Evolutionary conservation across 176 grass and related monocot genomes (phyloP), one percentile per base, ranked within the genome.

Genomic region (Triticum dicoccoides): DNA sequence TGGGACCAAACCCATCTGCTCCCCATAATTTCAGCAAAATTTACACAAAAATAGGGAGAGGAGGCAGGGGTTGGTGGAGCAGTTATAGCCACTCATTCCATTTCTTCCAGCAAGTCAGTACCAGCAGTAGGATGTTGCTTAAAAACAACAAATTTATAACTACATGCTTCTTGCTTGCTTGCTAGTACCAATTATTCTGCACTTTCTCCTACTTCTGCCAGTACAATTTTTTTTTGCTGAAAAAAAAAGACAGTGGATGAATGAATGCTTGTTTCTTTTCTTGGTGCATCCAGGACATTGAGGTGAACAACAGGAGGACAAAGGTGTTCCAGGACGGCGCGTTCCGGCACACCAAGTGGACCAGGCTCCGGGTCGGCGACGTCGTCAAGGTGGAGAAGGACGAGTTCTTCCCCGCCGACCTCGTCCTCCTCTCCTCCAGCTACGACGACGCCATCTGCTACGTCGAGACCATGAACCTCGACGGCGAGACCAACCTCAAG

Each of bases 401-500:
- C 69, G 91, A 94, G 2, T 98, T 89, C 85, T 98, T 98, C 70
- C 96, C 96, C 5, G 93, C 96, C 3, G 96, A 98, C 78, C 92
- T 98, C 5, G 61, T 98, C 86, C 86, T 98, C 32, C 90, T 98
- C 9, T 91, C 96, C 0, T 98, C 96, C 13, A 98, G 92, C 89
- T 95, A 92, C 65, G 93, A 94, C 3, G 96, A 98, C 63, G 90
- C 88, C 34, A 82, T 95, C 61, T 98, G 93, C 86, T 98, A 98
- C 59, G 96, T 98, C 3, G 96, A 98, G 89, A 98, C 96, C 0
- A 98, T 94, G 93, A 98, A 98, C 84, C 91, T 98, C 23, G 96
- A 98, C 42, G 96, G 96, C 2, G 96, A 98, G 84, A 98, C 96
- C 61, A 98, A 98, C 78, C 91, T 98, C 78, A 98, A 98, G 89